A percentile compares a stretch with the other conserved stretches of the same genome.
These are phyloP conservation scores for Pilobolus umbonatus DNA, from an alignment of 192 early-diverging fungal species.

Conservation along the genomic window DNA sequence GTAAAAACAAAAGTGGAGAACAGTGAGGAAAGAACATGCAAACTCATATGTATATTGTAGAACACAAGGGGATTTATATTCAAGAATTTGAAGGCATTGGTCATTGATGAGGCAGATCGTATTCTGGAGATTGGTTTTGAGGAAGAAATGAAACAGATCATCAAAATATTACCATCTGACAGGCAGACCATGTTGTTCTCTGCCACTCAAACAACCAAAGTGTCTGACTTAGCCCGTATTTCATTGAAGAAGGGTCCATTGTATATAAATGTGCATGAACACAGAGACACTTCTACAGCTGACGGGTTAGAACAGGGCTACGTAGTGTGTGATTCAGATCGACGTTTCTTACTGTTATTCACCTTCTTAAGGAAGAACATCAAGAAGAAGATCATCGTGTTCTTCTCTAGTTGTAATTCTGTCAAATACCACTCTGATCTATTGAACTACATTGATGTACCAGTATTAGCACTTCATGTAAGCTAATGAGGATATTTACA, in stretches of 20 bases:
- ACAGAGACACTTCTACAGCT: conserved; percentile 92
- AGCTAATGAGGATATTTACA: conserved; percentile 20
- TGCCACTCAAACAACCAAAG: conserved; percentile 98
- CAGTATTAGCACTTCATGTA: conserved; percentile 95
- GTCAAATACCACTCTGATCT: conserved; percentile 98
- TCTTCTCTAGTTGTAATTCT: conserved; percentile 95
- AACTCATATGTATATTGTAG: conserved; percentile 24
- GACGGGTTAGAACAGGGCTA: conserved; percentile 98
- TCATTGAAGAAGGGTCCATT: conserved; percentile 93
- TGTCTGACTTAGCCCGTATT: conserved; percentile 96
- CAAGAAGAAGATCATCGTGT: conserved; percentile 98
- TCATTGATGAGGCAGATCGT: conserved; percentile 98
- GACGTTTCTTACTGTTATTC: conserved; percentile 94
- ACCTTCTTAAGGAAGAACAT: conserved; percentile 97
- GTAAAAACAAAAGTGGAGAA: conserved; percentile 21
- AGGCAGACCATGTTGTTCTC: conserved; percentile 99
- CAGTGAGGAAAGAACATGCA: not conserved
- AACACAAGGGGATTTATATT: conserved; percentile 95
- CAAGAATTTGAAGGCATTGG: conserved; percentile 90
- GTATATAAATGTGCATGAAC: conserved; percentile 99
- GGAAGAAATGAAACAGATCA: conserved; percentile 97
- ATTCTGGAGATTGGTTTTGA: conserved; percentile 98
- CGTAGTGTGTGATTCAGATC: conserved; percentile 88
- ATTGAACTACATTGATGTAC: conserved; percentile 98
- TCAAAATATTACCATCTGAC: conserved; percentile 86